Evolutionary conservation across 2,329 filamentous ascomycete species (phyloP).

Genomic region (Alternaria ethzedia): DNA sequence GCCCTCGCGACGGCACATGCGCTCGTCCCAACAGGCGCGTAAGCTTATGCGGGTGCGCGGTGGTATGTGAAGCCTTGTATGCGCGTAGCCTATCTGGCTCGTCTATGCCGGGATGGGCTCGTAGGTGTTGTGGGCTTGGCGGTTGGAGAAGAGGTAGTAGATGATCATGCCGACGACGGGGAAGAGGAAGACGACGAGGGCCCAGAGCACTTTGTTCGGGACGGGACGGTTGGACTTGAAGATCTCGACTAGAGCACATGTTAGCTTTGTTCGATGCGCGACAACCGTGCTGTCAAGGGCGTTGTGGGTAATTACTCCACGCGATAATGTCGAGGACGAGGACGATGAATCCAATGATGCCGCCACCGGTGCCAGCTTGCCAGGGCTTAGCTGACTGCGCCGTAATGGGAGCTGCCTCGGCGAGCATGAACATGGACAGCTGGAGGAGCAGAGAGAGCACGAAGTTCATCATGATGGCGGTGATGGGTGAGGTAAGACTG

Average conservation of each 20-base stretch:
- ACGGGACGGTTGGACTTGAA: slow-evolving; percentile 67
- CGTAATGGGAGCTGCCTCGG: slow-evolving; percentile 57
- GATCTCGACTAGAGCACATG: slow-evolving; percentile 62
- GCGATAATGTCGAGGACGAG: slow-evolving; percentile 68
- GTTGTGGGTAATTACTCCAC: slow-evolving; percentile 58
- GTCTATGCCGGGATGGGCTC: slow-evolving; percentile 54
- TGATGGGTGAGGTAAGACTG: neutral
- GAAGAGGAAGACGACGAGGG: slow-evolving; percentile 68
- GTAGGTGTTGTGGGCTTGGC: slow-evolving; percentile 63
- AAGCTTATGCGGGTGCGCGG: neutral
- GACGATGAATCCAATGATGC: slow-evolving; percentile 66
- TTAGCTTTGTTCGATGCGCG: slow-evolving; percentile 19
- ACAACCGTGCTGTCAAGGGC: neutral
- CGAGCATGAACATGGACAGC: slow-evolving; percentile 58
- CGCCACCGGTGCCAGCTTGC: slow-evolving; percentile 68
- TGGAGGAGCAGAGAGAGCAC: slow-evolving; percentile 58
- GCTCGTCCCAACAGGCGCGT: neutral
- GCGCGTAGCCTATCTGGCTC: neutral
- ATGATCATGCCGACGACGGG: slow-evolving; percentile 66
- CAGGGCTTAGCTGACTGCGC: slow-evolving; percentile 54
- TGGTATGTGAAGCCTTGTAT: neutral
- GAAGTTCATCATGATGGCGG: slow-evolving; percentile 40
- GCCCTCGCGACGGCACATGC: neutral
- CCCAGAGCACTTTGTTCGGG: slow-evolving; percentile 67
- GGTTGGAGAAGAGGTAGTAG: slow-evolving; percentile 71